Conservation (phyloP, 2,329 filamentous ascomycete species). For the Epichloe brachyelytri region DNA sequence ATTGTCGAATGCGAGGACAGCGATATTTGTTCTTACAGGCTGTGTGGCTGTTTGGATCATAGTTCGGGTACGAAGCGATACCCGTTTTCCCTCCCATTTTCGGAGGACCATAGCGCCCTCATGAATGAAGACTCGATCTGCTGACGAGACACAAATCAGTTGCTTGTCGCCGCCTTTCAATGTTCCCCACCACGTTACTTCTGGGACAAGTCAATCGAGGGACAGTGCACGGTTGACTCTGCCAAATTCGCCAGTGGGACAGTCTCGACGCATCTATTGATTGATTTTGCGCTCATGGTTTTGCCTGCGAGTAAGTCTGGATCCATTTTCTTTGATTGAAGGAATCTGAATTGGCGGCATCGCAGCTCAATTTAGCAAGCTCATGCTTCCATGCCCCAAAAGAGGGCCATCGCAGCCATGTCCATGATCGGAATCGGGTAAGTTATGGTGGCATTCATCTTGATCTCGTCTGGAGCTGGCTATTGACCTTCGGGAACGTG, state of each 20-base stretch:
- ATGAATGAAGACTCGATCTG: neutral
- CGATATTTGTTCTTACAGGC: slow-evolving; percentile 1
- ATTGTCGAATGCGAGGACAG: neutral
- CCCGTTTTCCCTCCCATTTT: no score
- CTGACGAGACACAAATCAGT: neutral
- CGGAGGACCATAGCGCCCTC: no score
- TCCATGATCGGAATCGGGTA: slow-evolving; percentile 1
- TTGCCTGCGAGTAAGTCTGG: neutral
- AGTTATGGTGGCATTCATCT: neutral
- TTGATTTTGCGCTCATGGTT: neutral
- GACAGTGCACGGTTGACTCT: slow-evolving; percentile 3
- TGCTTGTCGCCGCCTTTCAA: neutral
- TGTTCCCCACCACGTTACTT: neutral
- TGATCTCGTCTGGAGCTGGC: neutral
- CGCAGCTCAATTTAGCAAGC: neutral
- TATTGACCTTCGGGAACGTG: neutral
- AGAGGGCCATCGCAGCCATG: slow-evolving; percentile 1
- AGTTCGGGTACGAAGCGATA: neutral
- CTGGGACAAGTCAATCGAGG: slow-evolving; percentile 4
- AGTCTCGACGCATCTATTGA: neutral
- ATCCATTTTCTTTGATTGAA: neutral
- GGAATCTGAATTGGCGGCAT: neutral
- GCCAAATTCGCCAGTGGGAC: slow-evolving; percentile 5
- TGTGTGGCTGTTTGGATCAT: neutral
- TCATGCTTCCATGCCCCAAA: neutral